A percentile compares a stretch with the other conserved stretches of the same genome.
phyloP scores from a whole-genome alignment of 805 yeast genomes.

The Candida manassasensis region DNA sequence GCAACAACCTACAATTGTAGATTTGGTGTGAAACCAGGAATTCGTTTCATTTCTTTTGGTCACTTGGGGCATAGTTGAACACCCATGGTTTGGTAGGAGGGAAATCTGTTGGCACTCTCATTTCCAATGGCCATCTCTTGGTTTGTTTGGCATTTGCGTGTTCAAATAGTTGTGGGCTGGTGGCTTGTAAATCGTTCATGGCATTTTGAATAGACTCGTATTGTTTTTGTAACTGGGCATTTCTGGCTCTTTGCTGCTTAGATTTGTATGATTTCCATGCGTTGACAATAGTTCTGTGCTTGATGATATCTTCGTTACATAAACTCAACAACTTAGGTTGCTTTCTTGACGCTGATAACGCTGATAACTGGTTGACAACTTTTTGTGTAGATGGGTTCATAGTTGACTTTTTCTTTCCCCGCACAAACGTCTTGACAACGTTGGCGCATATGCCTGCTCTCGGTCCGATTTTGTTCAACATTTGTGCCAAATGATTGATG shows the following conservation, averaged over 20 bases:
- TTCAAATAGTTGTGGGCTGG: conserved; percentile 52
- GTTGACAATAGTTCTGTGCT: conserved; percentile 74
- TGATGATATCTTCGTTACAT: conserved; percentile 73
- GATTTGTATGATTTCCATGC: conserved; percentile 74
- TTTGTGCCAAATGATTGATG: too few species aligned
- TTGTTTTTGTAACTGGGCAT: conserved; percentile 49
- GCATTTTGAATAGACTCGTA: conserved; percentile 64
- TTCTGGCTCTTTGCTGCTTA: conserved; percentile 41
- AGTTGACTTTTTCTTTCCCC: conserved; percentile 15
- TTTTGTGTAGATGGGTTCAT: conserved; percentile 36
- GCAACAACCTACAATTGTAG: neutral
- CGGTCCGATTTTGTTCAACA: conserved; percentile 1
- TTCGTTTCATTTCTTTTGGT: neutral
- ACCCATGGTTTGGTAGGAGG: conserved; percentile 86
- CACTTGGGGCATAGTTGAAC: conserved; percentile 34
- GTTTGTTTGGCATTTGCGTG: conserved; percentile 54
- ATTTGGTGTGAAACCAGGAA: neutral
- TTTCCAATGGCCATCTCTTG: conserved; percentile 54
- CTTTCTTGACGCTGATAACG: conserved; percentile 80
- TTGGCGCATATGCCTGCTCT: neutral
- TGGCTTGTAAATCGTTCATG: conserved; percentile 57
- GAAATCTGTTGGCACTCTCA: conserved; percentile 82
- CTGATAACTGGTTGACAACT: conserved; percentile 61
- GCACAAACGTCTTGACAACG: conserved; percentile 6
- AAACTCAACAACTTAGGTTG: conserved; percentile 79